phyloP scores from a whole-genome alignment of 768 basidiomycete species.

The Termitomyces sp. region DNA sequence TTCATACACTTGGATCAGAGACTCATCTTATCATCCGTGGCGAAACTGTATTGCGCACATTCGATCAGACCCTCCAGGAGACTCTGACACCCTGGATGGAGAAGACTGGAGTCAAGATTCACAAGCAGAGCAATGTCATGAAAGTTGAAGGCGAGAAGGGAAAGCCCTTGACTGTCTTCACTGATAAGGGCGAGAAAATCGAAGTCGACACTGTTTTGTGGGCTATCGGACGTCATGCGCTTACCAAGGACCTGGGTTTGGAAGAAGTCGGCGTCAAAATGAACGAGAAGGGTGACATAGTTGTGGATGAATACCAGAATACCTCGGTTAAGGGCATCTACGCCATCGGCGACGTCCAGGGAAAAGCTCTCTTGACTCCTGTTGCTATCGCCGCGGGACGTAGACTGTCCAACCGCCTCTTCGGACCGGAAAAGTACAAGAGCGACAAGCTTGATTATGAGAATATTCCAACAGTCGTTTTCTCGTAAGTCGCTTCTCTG shows the following conservation, averaged over 20 bases:
- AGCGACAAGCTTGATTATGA: slow-evolving; percentile 84
- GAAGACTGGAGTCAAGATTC: slow-evolving; percentile 88
- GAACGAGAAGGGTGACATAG: slow-evolving; percentile 76
- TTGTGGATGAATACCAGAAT: slow-evolving; percentile 92
- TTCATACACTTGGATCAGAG: slow-evolving; percentile 88
- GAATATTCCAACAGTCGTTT: slow-evolving; percentile 93
- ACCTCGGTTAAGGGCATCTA: slow-evolving; percentile 67
- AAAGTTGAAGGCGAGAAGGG: slow-evolving; percentile 77
- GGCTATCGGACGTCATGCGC: slow-evolving; percentile 89
- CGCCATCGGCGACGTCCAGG: slow-evolving; percentile 90
- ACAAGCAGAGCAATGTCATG: slow-evolving; percentile 71
- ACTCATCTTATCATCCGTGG: slow-evolving; percentile 90
- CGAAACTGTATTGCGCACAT: slow-evolving; percentile 88
- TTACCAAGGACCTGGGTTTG: slow-evolving; percentile 76
- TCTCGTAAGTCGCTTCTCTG: slow-evolving; percentile 65
- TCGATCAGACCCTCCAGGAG: slow-evolving; percentile 86
- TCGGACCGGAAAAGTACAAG: slow-evolving; percentile 84
- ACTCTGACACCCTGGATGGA: slow-evolving; percentile 88
- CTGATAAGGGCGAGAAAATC: slow-evolving; percentile 70
- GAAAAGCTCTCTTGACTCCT: slow-evolving; percentile 91
- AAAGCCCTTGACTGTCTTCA: slow-evolving; percentile 69
- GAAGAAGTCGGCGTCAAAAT: slow-evolving; percentile 74
- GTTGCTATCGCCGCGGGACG: slow-evolving; percentile 97
- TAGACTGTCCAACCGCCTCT: slow-evolving; percentile 84
- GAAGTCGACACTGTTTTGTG: slow-evolving; percentile 88